Evolutionary conservation across 176 grass and related monocot species (phyloP).

Genomic region (sorghum (Sorghum bicolor)): Sorghum_bicolor_NCBIv3 NC_012870.2:5387501-5388000

Average conservation of each 20-base stretch:
- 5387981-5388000: background rate
- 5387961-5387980: background rate
- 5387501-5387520: constrained; percentile 51
- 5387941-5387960: background rate
- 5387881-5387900: background rate
- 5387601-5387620: background rate
- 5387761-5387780: background rate
- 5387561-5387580: constrained; percentile 24
- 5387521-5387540: constrained; percentile 81
- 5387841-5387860: background rate
- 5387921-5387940: background rate
- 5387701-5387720: too few species aligned
- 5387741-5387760: background rate
- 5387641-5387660: background rate
- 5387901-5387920: background rate
- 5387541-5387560: constrained; percentile 63
- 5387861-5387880: background rate
- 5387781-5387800: background rate
- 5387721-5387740: background rate
- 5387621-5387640: background rate
- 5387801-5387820: background rate
- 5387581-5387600: background rate
- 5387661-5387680: background rate
- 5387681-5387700: background rate
- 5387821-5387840: background rate